Conservation (phyloP, 1,284 basidiomycete species). For the Rhodotorula sp. region DNA sequence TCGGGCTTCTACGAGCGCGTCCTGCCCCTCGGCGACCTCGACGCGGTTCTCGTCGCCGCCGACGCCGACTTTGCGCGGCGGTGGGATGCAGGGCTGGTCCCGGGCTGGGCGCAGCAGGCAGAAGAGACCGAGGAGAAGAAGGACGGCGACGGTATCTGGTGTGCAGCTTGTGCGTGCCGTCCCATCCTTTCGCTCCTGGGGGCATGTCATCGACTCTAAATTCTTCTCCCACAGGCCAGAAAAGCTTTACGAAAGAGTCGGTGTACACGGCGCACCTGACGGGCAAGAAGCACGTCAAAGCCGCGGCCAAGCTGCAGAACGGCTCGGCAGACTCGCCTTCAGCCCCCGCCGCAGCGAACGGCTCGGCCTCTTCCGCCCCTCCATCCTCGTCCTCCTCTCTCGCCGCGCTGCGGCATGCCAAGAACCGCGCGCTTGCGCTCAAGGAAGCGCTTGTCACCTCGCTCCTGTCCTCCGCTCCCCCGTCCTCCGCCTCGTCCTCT, state of each 20-base stretch:
- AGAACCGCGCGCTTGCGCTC: slow-evolving; percentile 68
- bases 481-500: background rate
- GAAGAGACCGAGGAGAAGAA: slow-evolving; percentile 50
- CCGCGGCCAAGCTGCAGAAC: slow-evolving; percentile 60
- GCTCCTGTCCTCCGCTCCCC: slow-evolving; percentile 58
- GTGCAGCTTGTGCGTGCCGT: slow-evolving; percentile 76
- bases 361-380: slow-evolving; percentile 36
- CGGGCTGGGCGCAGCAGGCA: slow-evolving; percentile 63
- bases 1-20: slow-evolving; percentile 77
- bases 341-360: background rate
- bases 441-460: slow-evolving; percentile 70
- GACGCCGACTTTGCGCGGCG: slow-evolving; percentile 70
- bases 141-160: slow-evolving; percentile 78
- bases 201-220: no score
- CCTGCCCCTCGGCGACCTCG: slow-evolving; percentile 80
- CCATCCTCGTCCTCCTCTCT: slow-evolving; percentile 45
- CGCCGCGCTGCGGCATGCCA: slow-evolving; percentile 56
- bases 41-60: slow-evolving; percentile 65
- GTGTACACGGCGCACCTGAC: slow-evolving; percentile 95
- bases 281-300: slow-evolving; percentile 93
- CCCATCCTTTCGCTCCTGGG: no score
- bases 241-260: slow-evolving; percentile 92
- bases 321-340: slow-evolving; percentile 52
- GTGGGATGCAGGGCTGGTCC: slow-evolving; percentile 76
- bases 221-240: slow-evolving; percentile 66